Base-by-base conservation (phyloP, 345 rosid species). In the Stellera chamaejasme region DNA sequence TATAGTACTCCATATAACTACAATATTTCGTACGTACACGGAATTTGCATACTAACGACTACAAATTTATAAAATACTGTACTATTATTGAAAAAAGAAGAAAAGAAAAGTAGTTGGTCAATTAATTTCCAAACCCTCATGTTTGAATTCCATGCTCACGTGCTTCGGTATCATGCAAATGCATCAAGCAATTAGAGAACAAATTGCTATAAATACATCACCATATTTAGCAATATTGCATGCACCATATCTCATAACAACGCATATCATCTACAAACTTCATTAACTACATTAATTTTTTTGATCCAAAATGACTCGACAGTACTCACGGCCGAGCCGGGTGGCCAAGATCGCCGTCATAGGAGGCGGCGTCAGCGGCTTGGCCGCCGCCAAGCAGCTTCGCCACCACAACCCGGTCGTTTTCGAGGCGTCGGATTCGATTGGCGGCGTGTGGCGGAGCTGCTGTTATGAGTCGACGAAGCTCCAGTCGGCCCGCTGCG, bases 371-470 rank as follows among this genome's bases (percentile, higher is more conserved):
- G 92, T 92, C 45, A 92, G 96, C 19, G 96, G 98, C 41, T 27
- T 91, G 55, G 92, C 95, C 2, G 90, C 83, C 0, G 80, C 87
- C 15, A 91, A 85, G 58, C 88, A 91, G 75, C 81, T 91, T 3
- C 61, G 82, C 39, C 82, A 44, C 60, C 73, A 85, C 63, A 65
- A 74, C 55, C 96, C 96, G 0, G 60, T 80, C 3, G 73, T 91
- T 11, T 85, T 91, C 23, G 98, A 91, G 82, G 92, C 95, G 51
- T 72, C 78, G 12, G 84, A 76, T 60, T 82, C 81, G 1, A 54
- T 91, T 13, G 98, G 98, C 46, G 98, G 98, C 12, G 90, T 91
- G n/a, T 88, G 98, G 98, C 82, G 64, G 53, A 80, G 79, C 49
- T 88, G 96, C 64, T 78, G 88, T 45, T 91, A 80, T 63, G 46